Evolutionary conservation across 129 eudicot genomes (phyloP).

Genomic region (Ambrosia trifida): DNA sequence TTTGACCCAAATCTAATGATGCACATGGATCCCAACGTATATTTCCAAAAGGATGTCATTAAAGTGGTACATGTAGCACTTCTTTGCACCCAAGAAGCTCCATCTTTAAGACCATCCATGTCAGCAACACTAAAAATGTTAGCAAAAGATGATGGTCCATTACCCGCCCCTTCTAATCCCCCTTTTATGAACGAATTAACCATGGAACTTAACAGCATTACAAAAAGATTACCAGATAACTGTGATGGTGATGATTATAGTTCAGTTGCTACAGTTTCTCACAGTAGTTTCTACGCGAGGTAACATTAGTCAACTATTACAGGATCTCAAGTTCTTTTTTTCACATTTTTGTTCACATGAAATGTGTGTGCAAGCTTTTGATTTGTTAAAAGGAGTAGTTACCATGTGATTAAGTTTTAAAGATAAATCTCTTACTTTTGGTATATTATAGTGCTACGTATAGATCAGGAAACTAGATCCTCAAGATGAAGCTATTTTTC

Average conservation of each 20-base stretch:
- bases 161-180: slow-evolving; percentile 66
- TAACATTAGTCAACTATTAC: slow-evolving; percentile 21
- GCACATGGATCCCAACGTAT: slow-evolving; percentile 34
- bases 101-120: slow-evolving; percentile 73
- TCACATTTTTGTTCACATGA: not conserved
- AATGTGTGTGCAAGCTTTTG: not conserved
- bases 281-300: slow-evolving; percentile 55
- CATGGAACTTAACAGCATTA: slow-evolving; percentile 54
- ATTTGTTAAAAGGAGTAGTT: not conserved
- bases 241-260: slow-evolving; percentile 24
- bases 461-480: too few species aligned
- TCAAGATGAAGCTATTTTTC: too few species aligned
- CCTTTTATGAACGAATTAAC: slow-evolving; percentile 70
- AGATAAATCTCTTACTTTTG: not conserved
- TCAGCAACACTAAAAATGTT: slow-evolving; percentile 60
- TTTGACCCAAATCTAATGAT: slow-evolving; percentile 65
- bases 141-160: slow-evolving; percentile 50
- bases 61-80: slow-evolving; percentile 75
- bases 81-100: slow-evolving; percentile 76
- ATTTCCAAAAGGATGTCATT: slow-evolving; percentile 33
- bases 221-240: slow-evolving; percentile 30
- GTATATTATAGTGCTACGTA: slow-evolving; percentile 7
- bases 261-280: slow-evolving; percentile 60
- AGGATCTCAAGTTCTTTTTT: not conserved
- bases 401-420: not conserved